Percentiles rank a stretch among this genome's conserved stretches.
These are phyloP conservation scores for Trichoderma sp. DNA, from an alignment of 2,329 filamentous ascomycete species.

Conservation along the genomic window DNA sequence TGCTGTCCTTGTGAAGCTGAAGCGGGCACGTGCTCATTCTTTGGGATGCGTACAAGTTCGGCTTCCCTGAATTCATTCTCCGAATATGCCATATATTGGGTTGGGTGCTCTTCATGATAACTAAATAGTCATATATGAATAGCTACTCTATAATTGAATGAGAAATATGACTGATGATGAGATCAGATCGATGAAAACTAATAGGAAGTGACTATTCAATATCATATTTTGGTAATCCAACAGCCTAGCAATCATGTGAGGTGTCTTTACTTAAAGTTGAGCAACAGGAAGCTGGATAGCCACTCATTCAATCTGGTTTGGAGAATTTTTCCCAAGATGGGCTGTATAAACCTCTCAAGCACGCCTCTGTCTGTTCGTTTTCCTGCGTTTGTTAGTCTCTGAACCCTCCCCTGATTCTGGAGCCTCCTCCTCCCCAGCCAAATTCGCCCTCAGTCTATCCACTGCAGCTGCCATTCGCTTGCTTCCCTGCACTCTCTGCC, in stretches of 20 bases:
- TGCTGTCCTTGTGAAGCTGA: background rate
- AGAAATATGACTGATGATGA: background rate
- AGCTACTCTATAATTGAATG: background rate
- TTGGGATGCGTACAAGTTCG: background rate
- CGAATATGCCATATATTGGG: background rate
- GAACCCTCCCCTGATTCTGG: background rate
- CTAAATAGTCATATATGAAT: background rate
- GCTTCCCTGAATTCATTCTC: background rate
- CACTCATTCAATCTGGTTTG: background rate
- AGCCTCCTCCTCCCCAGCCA: slow-evolving; percentile 25
- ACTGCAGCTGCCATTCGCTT: slow-evolving; percentile 77
- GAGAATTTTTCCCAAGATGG: background rate
- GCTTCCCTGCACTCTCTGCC: slow-evolving; percentile 65
- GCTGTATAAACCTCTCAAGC: background rate
- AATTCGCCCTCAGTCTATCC: slow-evolving; percentile 57
- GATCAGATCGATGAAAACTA: background rate
- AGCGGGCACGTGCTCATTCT: background rate
- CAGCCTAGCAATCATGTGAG: background rate
- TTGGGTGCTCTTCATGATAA: background rate
- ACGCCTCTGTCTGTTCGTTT: background rate
- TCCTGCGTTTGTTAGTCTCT: slow-evolving; percentile 24
- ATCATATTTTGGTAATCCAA: background rate
- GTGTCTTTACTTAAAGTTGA: too few species aligned
- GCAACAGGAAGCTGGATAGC: background rate
- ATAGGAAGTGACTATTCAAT: background rate